Conservation (phyloP, 805 yeast species). For the Tetrapisispora fleetii region DNA sequence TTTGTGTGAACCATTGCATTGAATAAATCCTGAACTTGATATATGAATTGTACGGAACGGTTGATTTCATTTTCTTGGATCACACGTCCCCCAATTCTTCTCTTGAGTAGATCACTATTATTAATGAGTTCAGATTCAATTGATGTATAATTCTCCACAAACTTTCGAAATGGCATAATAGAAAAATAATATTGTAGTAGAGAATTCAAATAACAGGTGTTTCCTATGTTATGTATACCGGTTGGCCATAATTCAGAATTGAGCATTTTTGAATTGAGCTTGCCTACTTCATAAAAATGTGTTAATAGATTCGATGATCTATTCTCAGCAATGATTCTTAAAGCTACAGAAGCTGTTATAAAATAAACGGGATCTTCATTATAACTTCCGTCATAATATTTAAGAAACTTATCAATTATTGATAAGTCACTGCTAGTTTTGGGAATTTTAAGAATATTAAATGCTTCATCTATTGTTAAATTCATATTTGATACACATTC, state of each 20-base stretch:
- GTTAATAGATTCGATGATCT: conserved; percentile 46
- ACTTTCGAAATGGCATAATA: conserved; percentile 66
- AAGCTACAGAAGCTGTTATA: conserved; percentile 44
- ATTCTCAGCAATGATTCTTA: conserved; percentile 43
- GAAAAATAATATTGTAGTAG: conserved; percentile 83
- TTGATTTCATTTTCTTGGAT: conserved; percentile 71
- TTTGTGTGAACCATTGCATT: conserved; percentile 53
- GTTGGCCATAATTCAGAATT: conserved; percentile 74
- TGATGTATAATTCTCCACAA: conserved; percentile 49
- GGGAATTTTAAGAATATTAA: conserved; percentile 38
- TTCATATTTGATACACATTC: conserved; percentile 17
- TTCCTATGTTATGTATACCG: conserved; percentile 89
- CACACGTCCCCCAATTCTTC: conserved; percentile 80
- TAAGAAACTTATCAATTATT: conserved; percentile 27
- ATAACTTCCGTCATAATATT: conserved; percentile 20
- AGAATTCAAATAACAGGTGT: conserved; percentile 90
- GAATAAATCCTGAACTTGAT: conserved; percentile 61
- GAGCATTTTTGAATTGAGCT: conserved; percentile 45
- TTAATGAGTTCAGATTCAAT: conserved; percentile 22
- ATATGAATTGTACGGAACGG: conserved; percentile 74
- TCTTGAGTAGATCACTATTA: conserved; percentile 7
- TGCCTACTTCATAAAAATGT: conserved; percentile 51
- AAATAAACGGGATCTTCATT: conserved; percentile 36
- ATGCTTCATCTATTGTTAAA: conserved; percentile 34
- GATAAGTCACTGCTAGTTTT: conserved; percentile 42